A percentile compares a stretch with the other conserved stretches of the same genome.
Evolutionary conservation across 768 basidiomycete species (phyloP).

Genomic region (Suillus bovinus): DNA sequence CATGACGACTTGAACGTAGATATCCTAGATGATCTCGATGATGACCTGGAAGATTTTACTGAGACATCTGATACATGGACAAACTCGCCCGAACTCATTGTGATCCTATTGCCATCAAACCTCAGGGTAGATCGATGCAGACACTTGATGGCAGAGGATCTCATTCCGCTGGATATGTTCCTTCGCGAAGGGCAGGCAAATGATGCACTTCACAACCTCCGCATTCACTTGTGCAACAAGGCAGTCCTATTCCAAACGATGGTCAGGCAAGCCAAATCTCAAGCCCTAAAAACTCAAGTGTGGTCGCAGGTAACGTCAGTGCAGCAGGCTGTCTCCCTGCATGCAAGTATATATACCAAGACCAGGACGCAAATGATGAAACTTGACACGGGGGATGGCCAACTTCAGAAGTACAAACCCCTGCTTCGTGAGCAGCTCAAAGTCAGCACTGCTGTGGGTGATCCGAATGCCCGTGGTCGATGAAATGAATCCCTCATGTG

Average conservation of each 20-base stretch:
- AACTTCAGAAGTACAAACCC: too few species aligned
- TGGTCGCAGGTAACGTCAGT: conserved; percentile 2
- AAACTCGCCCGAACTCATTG: not conserved
- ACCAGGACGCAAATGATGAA: not conserved
- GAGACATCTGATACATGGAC: not conserved
- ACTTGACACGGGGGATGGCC: not conserved
- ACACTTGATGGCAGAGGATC: too few species aligned
- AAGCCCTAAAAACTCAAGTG: not conserved
- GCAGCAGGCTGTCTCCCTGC: not conserved
- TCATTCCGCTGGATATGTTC: too few species aligned
- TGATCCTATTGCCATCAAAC: not conserved
- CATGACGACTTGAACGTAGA: too few species aligned
- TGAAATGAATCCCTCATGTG: too few species aligned
- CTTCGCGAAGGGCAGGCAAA: conserved; percentile 13
- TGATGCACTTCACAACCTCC: conserved; percentile 14
- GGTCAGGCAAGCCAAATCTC: conserved; percentile 5
- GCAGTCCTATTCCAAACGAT: conserved; percentile 4
- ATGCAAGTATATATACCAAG: conserved; percentile 5
- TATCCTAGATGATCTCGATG: too few species aligned
- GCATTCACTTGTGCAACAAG: conserved; percentile 12
- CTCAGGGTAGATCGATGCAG: too few species aligned
- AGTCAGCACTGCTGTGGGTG: too few species aligned
- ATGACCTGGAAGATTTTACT: not conserved
- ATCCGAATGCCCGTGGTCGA: too few species aligned
- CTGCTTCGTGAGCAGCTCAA: too few species aligned